Base-by-base conservation (phyloP, 2,329 filamentous ascomycete genomes). In the Scedosporium dehoogii region DNA sequence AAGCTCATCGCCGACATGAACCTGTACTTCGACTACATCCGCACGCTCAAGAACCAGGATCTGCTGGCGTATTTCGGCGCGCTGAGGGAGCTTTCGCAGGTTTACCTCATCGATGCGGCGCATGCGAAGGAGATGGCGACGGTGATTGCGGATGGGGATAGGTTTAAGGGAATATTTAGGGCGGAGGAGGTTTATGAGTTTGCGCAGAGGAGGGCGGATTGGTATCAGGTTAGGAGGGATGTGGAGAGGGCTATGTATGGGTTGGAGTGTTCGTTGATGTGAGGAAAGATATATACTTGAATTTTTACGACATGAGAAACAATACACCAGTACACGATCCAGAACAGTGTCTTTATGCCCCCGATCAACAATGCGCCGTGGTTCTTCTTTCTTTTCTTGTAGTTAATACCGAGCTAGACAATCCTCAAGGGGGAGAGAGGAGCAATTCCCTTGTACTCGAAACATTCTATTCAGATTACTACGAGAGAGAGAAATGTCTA, bases 211-310 rank as follows among this genome's bases (percentile, higher is more conserved):
- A 81, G 94, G 68, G 92, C 92, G 59, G 94, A 99, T 76, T 99
- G 94, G 94, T 96, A 94, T 72, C 83, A 88, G 68, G 91, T 99
- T 10, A 89, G 89, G 77, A 85, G 84, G 66, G 86, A 92, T 66
- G 94, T 99, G 5, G 94, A 99, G 79, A 88, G 90, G 75, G 92
- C 92, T 65, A 97, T 99, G 92, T 97, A 97, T 76, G 94, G 94
- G 4, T 85, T 96, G 73, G 93, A 94, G 64, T 99, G 94, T 74
- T 73, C 72, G 56, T 71, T 96, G 53, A 97, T 97, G 92, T 97
- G 75, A 81, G 62, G 60, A 14, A 42, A 27, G 48, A 16, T n/a
- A 38, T 56, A 38, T 38, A 56, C 41, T 14, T 27, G 16, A 57
- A 25, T 57, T 57, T 25, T 57, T 59, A 18, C 38, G 25, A 42